These are phyloP conservation scores for Hypoxylon crocopeplum DNA, from an alignment of 495 filamentous ascomycete species.

Conservation along the genomic window DNA sequence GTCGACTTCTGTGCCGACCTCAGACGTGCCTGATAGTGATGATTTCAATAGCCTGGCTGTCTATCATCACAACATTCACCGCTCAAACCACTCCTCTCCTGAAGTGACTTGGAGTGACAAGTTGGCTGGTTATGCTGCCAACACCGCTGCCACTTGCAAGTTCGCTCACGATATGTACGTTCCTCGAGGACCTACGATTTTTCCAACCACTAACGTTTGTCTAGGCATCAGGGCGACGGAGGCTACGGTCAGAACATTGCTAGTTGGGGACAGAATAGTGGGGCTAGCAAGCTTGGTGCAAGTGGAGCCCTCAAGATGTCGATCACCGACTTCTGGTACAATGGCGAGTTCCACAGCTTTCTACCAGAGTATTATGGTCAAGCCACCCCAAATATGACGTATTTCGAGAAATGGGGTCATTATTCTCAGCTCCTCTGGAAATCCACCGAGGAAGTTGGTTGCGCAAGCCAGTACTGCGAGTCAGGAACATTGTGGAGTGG, in stretches of 20 bases:
- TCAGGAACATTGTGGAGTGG: constrained; percentile 51
- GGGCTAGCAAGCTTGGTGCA: constrained; percentile 38
- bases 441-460: constrained; percentile 72
- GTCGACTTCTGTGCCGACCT: neutral
- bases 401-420: constrained; percentile 80
- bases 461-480: constrained; percentile 64
- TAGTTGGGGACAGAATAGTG: constrained; percentile 45
- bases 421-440: constrained; percentile 93
- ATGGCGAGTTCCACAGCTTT: constrained; percentile 67
- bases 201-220: constrained; percentile 28
- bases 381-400: constrained; percentile 58
- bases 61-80: constrained; percentile 85
- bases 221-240: constrained; percentile 59
- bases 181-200: neutral
- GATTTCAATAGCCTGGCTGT: constrained; percentile 59
- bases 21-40: constrained; percentile 25
- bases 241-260: constrained; percentile 89
- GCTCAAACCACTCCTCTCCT: constrained; percentile 77
- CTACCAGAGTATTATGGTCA: constrained; percentile 47
- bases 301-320: constrained; percentile 62
- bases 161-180: constrained; percentile 82
- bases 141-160: constrained; percentile 60
- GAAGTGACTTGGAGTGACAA: constrained; percentile 67
- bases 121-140: constrained; percentile 66
- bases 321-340: constrained; percentile 84